These are phyloP conservation scores for Amphirosellinia nigrospora DNA, from an alignment of 495 filamentous ascomycete species.

Conservation along the genomic window DNA sequence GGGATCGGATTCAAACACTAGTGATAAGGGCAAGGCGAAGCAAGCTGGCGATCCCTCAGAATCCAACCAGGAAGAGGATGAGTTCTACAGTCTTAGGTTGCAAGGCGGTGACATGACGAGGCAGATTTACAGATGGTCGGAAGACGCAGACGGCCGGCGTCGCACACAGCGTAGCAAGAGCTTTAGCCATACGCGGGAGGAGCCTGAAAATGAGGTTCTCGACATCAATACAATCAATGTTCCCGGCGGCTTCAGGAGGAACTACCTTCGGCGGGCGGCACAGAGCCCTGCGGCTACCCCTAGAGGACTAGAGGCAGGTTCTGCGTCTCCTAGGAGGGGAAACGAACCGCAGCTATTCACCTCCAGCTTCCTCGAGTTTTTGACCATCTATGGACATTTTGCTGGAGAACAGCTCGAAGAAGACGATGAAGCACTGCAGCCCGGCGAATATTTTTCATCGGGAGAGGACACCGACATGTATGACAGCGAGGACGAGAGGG, in stretches of 20 bases:
- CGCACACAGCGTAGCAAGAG: conserved; percentile 77
- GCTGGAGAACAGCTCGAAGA: conserved; percentile 95
- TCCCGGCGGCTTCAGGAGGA: conserved; percentile 90
- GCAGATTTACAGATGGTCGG: conserved; percentile 92
- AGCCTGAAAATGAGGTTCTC: conserved; percentile 76
- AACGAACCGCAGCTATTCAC: conserved; percentile 73
- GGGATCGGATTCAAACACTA: conserved; percentile 41
- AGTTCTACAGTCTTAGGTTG: conserved; percentile 89
- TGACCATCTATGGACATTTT: conserved; percentile 95
- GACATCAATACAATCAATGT: conserved; percentile 88
- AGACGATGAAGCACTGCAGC: conserved; percentile 84
- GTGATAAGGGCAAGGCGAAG: conserved; percentile 55
- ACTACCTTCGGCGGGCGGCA: conserved; percentile 76
- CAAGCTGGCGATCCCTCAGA: conserved; percentile 52
- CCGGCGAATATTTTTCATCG: conserved; percentile 84
- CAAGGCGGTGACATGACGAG: conserved; percentile 95
- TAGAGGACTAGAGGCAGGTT: conserved; percentile 52
- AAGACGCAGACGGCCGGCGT: conserved; percentile 71
- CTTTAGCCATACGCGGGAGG: conserved; percentile 76
- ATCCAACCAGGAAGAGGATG: conserved; percentile 63
- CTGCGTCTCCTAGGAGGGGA: conserved; percentile 42
- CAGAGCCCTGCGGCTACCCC: conserved; percentile 58
- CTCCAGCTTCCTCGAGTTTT: conserved; percentile 90
- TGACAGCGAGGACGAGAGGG: conserved; percentile 67
- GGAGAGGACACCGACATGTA: conserved; percentile 62